Base-by-base conservation (phyloP, 306 rosid genomes). In the Trifolium subterraneum region DNA sequence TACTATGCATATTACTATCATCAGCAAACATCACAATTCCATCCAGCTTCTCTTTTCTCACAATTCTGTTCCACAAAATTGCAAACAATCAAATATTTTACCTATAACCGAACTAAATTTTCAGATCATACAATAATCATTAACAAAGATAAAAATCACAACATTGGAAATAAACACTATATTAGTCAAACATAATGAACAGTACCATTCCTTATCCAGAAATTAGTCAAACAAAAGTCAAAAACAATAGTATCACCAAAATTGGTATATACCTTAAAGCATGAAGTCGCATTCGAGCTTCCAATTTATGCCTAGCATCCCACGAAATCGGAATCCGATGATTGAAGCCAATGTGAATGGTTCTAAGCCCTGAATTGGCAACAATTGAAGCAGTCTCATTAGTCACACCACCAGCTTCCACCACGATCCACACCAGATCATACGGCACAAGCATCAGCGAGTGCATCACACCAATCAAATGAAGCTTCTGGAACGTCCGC, bases 1-100 rank as follows among this genome's bases (percentile, higher is more conserved):
- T 84, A 71, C 95, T 91, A 68, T 94, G 97, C 98, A 94, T 90
- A 79, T 94, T 94, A 83, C 98, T 90, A 83, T 94, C 98, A 77
- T 94, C 98, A 0, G 92, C 91, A 86, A 94, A 94, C 88, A 90
- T 78, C 82, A 91, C 95, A 67, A 83, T 74, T 65, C 97, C 98
- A 69, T 94, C 97, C 80, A 94, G 79, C 87, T 82, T 90, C 88
- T 79, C 79, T 64, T 91, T 81, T 73, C 93, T 90, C 76, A 91
- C 89, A 83, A 87, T 74, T 76, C 97, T 94, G 95, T 78, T 82
- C 78, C 88, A 84, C 73, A 76, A 73, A 33, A 85, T 35, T 65
- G 25, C 44, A 79, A 73, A 64, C 52, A 59, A 75, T 82, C 86
- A 87, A 79, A 67, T 0, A 62, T 71, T 72, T 70, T 80, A 42